Evolutionary conservation across 2,329 filamentous ascomycete species (phyloP).

Genomic region (Ceratocystis colombiana): DNA sequence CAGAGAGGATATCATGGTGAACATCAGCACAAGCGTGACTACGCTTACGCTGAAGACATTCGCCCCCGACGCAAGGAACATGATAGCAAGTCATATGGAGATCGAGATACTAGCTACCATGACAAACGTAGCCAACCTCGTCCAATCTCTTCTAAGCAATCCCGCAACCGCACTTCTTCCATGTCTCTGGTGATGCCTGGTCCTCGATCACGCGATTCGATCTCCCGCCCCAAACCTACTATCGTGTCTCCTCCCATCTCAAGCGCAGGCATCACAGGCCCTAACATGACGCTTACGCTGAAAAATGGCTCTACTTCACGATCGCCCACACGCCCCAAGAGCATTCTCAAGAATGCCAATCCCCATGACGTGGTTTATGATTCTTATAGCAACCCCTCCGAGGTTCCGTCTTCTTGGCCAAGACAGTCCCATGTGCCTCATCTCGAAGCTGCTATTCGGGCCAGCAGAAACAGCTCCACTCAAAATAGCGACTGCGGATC

Average conservation of each 20-base stretch:
- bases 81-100: slow-evolving; percentile 32
- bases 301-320: neutral
- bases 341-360: slow-evolving; percentile 53
- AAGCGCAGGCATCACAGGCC: neutral
- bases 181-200: slow-evolving; percentile 18
- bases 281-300: neutral
- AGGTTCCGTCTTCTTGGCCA: slow-evolving; percentile 34
- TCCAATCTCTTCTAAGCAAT: slow-evolving; percentile 29
- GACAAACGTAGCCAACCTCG: slow-evolving; percentile 30
- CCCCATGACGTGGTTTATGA: slow-evolving; percentile 48
- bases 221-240: slow-evolving; percentile 17
- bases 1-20: slow-evolving; percentile 16
- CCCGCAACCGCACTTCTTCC: slow-evolving; percentile 20
- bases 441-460: slow-evolving; percentile 9
- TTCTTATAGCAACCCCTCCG: slow-evolving; percentile 36
- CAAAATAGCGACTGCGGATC: slow-evolving; percentile 28
- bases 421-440: slow-evolving; percentile 27
- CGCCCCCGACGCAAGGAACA: slow-evolving; percentile 31
- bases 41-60: slow-evolving; percentile 31
- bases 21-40: slow-evolving; percentile 28
- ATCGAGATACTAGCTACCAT: slow-evolving; percentile 35
- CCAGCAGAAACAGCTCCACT: slow-evolving; percentile 22
- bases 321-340: slow-evolving; percentile 37
- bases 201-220: slow-evolving; percentile 8
- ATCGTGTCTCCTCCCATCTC: slow-evolving; percentile 20